Percentiles rank a stretch among this genome's conserved stretches.
These are phyloP conservation scores for Verruconis gallopava DNA, from an alignment of 2,329 filamentous ascomycete species.

Conservation along the genomic window DNA sequence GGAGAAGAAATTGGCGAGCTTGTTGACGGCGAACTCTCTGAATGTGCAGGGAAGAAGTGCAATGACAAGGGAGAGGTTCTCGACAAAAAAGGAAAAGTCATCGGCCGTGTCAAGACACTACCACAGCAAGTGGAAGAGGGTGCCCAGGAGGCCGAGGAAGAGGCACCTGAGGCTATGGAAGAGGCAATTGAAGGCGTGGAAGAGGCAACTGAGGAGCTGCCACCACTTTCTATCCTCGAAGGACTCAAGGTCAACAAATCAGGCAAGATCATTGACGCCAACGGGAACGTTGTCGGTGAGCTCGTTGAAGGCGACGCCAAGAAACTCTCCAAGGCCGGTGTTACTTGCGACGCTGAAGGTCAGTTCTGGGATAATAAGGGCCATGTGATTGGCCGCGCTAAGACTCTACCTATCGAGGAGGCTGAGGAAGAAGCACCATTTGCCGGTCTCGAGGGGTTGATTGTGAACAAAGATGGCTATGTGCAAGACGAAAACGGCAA, in stretches of 20 bases:
- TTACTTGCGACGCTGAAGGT: constrained; percentile 32
- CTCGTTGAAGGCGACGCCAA: constrained; percentile 38
- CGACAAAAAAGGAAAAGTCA: constrained; percentile 49
- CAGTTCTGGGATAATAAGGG: constrained; percentile 43
- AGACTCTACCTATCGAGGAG: constrained; percentile 34
- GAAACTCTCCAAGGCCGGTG: constrained; percentile 38
- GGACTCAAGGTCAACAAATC: constrained; percentile 38
- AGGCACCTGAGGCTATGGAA: constrained; percentile 17
- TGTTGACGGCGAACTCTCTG: constrained; percentile 43
- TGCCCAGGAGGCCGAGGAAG: constrained; percentile 19
- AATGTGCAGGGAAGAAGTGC: constrained; percentile 53
- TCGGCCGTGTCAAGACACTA: constrained; percentile 46
- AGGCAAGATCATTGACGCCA: constrained; percentile 35
- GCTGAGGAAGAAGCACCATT: constrained; percentile 36
- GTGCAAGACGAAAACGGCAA: constrained; percentile 39
- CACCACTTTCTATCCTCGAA: constrained; percentile 36
- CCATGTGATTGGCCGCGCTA: constrained; percentile 37
- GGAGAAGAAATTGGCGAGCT: constrained; percentile 42
- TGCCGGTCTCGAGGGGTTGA: constrained; percentile 37
- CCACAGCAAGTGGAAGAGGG: constrained; percentile 28
- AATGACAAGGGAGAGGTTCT: constrained; percentile 52
- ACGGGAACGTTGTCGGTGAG: constrained; percentile 36
- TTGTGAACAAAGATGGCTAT: constrained; percentile 36
- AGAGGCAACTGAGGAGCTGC: constrained; percentile 24
- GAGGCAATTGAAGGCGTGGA: constrained; percentile 22